Percentiles rank a stretch among this genome's conserved stretches.
These are phyloP conservation scores for Datura wrightii DNA, from an alignment of 257 asterid species.

Conservation along the genomic window DNA sequence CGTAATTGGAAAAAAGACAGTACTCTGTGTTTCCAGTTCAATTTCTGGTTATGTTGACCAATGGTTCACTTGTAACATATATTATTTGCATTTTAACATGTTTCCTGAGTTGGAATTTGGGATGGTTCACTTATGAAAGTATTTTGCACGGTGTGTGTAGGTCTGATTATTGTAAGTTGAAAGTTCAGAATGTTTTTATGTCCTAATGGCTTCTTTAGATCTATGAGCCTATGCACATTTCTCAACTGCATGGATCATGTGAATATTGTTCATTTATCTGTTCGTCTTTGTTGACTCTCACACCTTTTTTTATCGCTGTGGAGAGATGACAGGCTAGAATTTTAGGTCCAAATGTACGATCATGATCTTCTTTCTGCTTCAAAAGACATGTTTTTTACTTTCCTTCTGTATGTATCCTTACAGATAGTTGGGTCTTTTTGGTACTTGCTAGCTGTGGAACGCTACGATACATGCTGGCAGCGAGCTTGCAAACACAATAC, in stretches of 20 bases:
- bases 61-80: neutral
- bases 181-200: neutral
- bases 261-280: slow-evolving; percentile 12
- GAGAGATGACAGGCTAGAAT: neutral
- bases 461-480: slow-evolving; percentile 96
- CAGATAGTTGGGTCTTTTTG: slow-evolving; percentile 99
- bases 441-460: slow-evolving; percentile 95
- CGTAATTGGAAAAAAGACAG: neutral
- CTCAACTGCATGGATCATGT: neutral
- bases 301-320: neutral
- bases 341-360: slow-evolving; percentile 24
- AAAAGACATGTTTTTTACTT: neutral
- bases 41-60: neutral
- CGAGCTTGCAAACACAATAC: slow-evolving; percentile 63
- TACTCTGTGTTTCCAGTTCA: neutral
- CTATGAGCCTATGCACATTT: neutral
- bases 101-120: neutral
- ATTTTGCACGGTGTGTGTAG: neutral
- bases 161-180: neutral
- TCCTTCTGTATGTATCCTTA: slow-evolving; percentile 29
- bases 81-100: neutral
- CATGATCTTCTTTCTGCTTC: slow-evolving; percentile 20
- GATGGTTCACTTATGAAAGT: neutral
- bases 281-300: neutral
- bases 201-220: slow-evolving; percentile 1